Base-by-base conservation (phyloP, 805 yeast genomes). In the Priceomyces medius region DNA sequence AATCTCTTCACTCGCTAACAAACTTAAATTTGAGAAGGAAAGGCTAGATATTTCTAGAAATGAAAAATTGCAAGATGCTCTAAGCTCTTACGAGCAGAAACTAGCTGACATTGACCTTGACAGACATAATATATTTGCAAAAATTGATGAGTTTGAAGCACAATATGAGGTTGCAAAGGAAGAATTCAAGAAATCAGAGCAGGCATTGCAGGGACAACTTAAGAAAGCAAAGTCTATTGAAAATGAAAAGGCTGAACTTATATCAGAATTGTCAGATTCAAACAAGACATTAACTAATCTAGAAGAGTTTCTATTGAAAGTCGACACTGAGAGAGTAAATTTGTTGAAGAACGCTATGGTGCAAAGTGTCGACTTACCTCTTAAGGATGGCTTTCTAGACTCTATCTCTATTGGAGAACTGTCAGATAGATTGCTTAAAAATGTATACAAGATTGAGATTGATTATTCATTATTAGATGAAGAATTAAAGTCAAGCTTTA, bases 341-440 rank as follows among this genome's bases (percentile, higher is more conserved):
- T 66, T 79, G 14, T 68, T 89, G 45, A 80, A 82, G 47, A 80
- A 78, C 47, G 86, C 96, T 62, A 87, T 85, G 52, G 74, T 90
- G 44, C 86, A 86, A 40, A 83, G 77, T 42, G 70, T 85, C 17
- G 66, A 71, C 10, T 54, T 88, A 12, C 95, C 96, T 1, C 59
- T 87, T 21, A 50, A 58, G 4, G 77, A 76, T 19, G 89, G 89
- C 0, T 70, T 80, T 9, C 61, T 85, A 24, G 83, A 79, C 14
- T 72, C 67, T 19, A 64, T 88, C 18, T 83, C 88, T 0, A 66
- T 86, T 31, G 85, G 78, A 19, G 80, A 73, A 13, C 70, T 70
- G 10, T 58, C 58, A n/a, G 61, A 61, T 12, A 51, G 36, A 20
- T 41, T 75, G 2, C 53, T 68, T 19, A 59, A 64, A 12, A 61